These are phyloP conservation scores for Pugionium dolabratum DNA, from an alignment of 345 rosid genomes.

Conservation along the genomic window DNA sequence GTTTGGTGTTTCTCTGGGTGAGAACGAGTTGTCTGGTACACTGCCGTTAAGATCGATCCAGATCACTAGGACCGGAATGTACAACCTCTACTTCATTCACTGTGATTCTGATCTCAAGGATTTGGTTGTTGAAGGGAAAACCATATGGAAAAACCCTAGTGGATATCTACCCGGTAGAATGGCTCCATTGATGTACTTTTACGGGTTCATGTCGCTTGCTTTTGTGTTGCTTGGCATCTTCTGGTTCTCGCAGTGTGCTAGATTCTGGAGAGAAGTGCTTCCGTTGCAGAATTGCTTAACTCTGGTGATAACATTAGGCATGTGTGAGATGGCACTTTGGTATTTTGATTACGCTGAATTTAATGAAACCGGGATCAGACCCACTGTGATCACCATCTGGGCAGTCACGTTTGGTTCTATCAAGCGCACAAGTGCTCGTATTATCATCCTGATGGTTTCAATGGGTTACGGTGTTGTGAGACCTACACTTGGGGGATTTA, in stretches of 20 bases:
- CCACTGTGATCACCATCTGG: conserved; percentile 84
- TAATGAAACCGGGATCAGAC: conserved; percentile 84
- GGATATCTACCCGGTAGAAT: conserved; percentile 95
- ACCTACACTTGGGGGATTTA: conserved; percentile 89
- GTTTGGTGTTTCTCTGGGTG: conserved; percentile 58
- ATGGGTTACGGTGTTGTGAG: conserved; percentile 99
- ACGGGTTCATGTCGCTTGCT: conserved; percentile 84
- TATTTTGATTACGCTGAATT: conserved; percentile 89
- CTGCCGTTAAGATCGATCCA: conserved; percentile 59
- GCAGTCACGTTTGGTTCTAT: conserved; percentile 85
- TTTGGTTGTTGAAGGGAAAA: conserved; percentile 73
- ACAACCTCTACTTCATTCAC: conserved; percentile 86
- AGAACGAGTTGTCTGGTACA: conserved; percentile 50
- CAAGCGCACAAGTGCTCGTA: conserved; percentile 72
- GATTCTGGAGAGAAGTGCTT: conserved; percentile 91
- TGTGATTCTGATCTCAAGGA: conserved; percentile 73
- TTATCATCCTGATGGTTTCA: conserved; percentile 81
- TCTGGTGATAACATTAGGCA: conserved; percentile 78
- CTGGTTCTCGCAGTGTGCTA: conserved; percentile 95
- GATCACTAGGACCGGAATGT: conserved; percentile 86
- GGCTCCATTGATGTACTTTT: conserved; percentile 95
- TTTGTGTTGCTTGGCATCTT: conserved; percentile 79
- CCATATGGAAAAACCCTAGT: conserved; percentile 88
- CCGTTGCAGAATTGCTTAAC: conserved; percentile 88
- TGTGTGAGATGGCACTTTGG: conserved; percentile 99